Percentiles rank a stretch among this genome's conserved stretches.
Conservation (phyloP, 768 basidiomycete genomes). For the Leucogyrophana mollusca region DNA sequence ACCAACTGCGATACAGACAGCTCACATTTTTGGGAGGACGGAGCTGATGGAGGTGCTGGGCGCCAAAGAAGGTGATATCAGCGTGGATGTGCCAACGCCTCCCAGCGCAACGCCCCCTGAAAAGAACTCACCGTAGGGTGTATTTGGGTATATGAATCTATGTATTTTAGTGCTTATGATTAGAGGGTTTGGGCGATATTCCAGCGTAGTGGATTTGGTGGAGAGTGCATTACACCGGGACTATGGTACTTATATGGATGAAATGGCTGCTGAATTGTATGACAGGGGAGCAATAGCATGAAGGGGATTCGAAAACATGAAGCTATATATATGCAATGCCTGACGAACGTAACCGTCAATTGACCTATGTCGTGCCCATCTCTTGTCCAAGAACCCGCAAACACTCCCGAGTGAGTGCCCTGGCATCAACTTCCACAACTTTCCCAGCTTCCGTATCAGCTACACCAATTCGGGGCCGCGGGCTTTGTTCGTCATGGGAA, state of each 20-base stretch:
- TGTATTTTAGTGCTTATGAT: no score
- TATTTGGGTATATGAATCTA: no score
- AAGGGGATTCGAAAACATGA: no score
- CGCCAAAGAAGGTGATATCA: slow-evolving; percentile 52
- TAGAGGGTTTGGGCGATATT: no score
- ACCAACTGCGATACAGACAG: slow-evolving; percentile 68
- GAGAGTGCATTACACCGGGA: no score
- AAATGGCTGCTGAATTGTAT: no score
- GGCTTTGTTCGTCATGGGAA: slow-evolving; percentile 4
- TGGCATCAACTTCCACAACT: slow-evolving; percentile 60
- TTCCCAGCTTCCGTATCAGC: slow-evolving; percentile 13
- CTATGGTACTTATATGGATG: no score
- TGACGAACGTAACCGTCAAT: background rate
- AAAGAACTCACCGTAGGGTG: no score
- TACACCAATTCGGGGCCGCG: slow-evolving; percentile 20
- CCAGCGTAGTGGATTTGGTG: no score
- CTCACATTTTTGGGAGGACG: slow-evolving; percentile 63
- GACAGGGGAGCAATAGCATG: no score
- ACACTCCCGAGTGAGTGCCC: slow-evolving; percentile 64
- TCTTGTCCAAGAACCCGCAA: slow-evolving; percentile 71
- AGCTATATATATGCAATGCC: no score
- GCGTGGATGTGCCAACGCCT: slow-evolving; percentile 28
- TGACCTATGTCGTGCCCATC: slow-evolving; percentile 50
- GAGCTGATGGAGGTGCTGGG: slow-evolving; percentile 58
- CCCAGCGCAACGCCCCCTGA: slow-evolving; percentile 10